Base-by-base conservation (phyloP, 2,329 filamentous ascomycete species). In the Cytospora paraplurivora region DNA sequence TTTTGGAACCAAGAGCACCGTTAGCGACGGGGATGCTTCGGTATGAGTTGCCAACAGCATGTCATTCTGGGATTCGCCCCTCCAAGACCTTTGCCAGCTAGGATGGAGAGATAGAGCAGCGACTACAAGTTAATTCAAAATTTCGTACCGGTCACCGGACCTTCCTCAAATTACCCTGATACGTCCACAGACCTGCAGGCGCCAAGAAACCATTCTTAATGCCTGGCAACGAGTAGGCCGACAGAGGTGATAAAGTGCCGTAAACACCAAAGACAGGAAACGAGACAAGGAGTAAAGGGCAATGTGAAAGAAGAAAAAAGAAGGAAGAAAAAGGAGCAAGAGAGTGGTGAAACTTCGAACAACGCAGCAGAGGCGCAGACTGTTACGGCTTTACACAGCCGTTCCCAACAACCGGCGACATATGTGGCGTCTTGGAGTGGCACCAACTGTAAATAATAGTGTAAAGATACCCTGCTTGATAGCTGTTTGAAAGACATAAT, bases 1-100 rank as follows among this genome's bases (percentile, higher is more conserved):
- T 61, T 66, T 66, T 55, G 64, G 59, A 56, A 57, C 64, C 64
- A 53, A 51, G 64, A 66, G 44, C n/a, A 60, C 59, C 53, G 47
- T 51, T 34, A 66, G 64, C 50, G 61, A 66, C 15, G 63, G 64
- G 27, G 27, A 27, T 27, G 27, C 27, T 59, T 63, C 64, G 27
- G 49, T 53, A 57, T 64, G 56, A 59, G 56, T 8, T 63, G 49
- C 63, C 53, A 60, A 59, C 37, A 27, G 34, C 47, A n/a, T 41
- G 49, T 53, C 51, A 52, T 21, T 58, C 34, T 55, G 63, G 63
- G 57, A 65, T 59, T 35, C 63, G 63, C 55, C 63, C 63, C n/a
- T 65, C 63, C 34, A 56, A 65, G 44, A 51, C 60, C 3, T 65
- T 65, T 13, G 41, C 51, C 34, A 21, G 63, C 27, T 13, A 57